Conservation (phyloP, 306 rosid species). For the Gleditsia sinensis region DNA sequence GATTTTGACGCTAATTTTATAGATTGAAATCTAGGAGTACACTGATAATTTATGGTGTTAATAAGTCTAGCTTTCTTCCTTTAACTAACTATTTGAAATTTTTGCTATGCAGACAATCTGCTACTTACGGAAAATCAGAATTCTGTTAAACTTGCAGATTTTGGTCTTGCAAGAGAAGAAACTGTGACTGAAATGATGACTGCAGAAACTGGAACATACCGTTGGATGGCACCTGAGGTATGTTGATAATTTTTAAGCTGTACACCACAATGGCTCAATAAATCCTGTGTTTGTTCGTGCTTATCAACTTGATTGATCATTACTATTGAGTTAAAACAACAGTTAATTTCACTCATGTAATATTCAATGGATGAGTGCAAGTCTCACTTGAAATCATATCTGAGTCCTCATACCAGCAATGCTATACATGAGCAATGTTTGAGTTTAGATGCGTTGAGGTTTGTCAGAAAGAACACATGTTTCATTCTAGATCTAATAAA, state of each 20-base stretch:
- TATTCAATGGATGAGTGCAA: background rate
- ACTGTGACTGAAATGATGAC: slow-evolving; percentile 93
- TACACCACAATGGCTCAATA: background rate
- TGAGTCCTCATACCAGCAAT: too few species aligned
- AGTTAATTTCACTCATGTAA: slow-evolving; percentile 8
- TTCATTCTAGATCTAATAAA: too few species aligned
- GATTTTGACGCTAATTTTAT: background rate
- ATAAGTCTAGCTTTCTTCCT: background rate
- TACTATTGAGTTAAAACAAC: background rate
- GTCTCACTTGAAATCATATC: background rate
- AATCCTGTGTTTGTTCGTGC: background rate
- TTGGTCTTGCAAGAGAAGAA: slow-evolving; percentile 92
- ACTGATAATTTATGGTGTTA: background rate
- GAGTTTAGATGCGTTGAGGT: too few species aligned
- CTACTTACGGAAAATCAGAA: slow-evolving; percentile 73
- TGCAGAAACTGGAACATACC: slow-evolving; percentile 88
- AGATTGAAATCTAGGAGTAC: slow-evolving; percentile 40
- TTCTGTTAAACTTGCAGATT: slow-evolving; percentile 85
- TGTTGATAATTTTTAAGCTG: background rate
- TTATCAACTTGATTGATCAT: slow-evolving; percentile 11
- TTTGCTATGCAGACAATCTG: slow-evolving; percentile 67
- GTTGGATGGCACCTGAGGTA: slow-evolving; percentile 96
- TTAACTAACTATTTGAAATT: background rate
- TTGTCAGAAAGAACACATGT: too few species aligned
- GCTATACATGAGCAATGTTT: too few species aligned